phyloP scores from a whole-genome alignment of 1,284 basidiomycete genomes.

The Trichosporon asahii region DNA sequence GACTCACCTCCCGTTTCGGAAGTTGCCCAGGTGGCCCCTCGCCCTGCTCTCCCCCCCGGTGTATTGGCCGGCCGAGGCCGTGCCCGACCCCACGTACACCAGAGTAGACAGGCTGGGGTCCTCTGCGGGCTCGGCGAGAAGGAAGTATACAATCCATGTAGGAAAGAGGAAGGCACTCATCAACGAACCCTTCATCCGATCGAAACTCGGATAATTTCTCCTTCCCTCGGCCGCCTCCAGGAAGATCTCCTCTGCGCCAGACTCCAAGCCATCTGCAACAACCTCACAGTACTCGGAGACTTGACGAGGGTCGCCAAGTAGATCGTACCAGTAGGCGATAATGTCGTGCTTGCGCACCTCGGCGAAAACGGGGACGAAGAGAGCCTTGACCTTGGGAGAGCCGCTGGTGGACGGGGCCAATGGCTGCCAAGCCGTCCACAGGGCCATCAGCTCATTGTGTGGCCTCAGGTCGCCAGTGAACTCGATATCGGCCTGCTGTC shows the following conservation, averaged over 20 bases:
- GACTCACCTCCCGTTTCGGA: background rate
- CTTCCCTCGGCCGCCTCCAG: background rate
- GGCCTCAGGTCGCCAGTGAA: background rate
- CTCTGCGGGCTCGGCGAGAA: background rate
- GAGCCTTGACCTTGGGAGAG: background rate
- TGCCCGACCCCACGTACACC: background rate
- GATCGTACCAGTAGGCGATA: background rate
- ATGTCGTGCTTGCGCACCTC: background rate
- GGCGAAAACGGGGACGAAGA: background rate
- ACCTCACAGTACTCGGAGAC: background rate
- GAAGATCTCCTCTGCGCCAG: background rate
- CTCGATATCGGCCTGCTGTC: background rate
- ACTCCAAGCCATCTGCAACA: background rate
- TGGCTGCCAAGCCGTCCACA: no score
- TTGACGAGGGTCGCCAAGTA: background rate
- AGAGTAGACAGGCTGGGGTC: background rate
- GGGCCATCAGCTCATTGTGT: background rate
- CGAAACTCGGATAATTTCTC: background rate
- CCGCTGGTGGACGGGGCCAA: no score
- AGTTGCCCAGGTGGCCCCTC: background rate
- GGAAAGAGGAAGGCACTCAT: background rate
- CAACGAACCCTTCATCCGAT: background rate
- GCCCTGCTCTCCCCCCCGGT: background rate
- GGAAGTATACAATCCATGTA: background rate
- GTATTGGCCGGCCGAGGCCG: background rate